phyloP scores from a whole-genome alignment of 441 rosid genomes.

The Populus hybrid region DNA sequence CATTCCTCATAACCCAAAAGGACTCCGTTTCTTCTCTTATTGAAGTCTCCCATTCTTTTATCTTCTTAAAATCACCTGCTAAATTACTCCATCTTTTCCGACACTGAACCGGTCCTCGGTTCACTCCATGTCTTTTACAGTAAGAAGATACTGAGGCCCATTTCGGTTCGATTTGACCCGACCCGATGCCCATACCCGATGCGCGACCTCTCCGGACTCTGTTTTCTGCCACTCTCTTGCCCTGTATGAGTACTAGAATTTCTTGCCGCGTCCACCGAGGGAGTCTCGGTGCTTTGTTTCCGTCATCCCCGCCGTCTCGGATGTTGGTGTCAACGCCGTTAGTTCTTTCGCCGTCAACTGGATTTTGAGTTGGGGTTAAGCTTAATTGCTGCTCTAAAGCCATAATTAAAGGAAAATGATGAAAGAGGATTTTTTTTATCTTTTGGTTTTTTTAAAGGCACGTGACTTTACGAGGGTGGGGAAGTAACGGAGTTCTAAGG shows the following conservation, averaged over 20 bases:
- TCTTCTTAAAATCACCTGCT: slow-evolving; percentile 91
- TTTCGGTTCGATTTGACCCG: slow-evolving; percentile 80
- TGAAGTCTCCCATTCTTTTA: slow-evolving; percentile 86
- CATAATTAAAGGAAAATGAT: slow-evolving; percentile 34
- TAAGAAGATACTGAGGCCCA: slow-evolving; percentile 95
- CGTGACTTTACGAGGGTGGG: slow-evolving; percentile 37
- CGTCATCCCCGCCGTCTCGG: slow-evolving; percentile 56
- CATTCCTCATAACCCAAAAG: slow-evolving; percentile 96
- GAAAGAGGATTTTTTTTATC: neutral
- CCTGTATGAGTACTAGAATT: slow-evolving; percentile 88
- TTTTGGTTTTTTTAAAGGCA: slow-evolving; percentile 8
- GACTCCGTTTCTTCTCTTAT: slow-evolving; percentile 71
- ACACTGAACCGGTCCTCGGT: slow-evolving; percentile 97
- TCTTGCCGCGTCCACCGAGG: slow-evolving; percentile 99
- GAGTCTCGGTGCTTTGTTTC: slow-evolving; percentile 68
- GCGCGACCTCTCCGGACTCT: slow-evolving; percentile 73
- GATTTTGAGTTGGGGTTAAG: slow-evolving; percentile 34
- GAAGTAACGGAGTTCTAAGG: slow-evolving; percentile 24
- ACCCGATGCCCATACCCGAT: slow-evolving; percentile 62
- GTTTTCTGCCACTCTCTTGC: slow-evolving; percentile 86
- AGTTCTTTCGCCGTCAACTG: slow-evolving; percentile 42
- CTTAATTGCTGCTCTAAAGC: slow-evolving; percentile 50
- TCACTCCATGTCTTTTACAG: slow-evolving; percentile 86
- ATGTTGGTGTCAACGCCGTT: slow-evolving; percentile 43
- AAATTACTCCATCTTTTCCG: slow-evolving; percentile 97